phyloP scores from a whole-genome alignment of 345 rosid genomes.

The Linum lewisii region DNA sequence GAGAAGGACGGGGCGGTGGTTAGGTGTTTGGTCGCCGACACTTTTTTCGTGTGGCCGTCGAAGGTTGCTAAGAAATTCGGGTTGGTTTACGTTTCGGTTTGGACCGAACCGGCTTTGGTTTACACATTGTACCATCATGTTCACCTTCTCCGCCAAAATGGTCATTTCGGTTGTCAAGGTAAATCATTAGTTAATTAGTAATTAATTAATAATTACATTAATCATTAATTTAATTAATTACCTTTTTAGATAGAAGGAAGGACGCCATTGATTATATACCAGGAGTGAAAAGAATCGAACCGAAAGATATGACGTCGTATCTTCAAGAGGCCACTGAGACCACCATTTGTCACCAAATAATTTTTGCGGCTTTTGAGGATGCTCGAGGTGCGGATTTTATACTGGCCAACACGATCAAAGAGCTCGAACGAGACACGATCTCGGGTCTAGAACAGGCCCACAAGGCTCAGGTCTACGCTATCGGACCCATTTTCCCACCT shows the following conservation, averaged over 20 bases:
- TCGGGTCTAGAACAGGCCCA: constrained; percentile 30
- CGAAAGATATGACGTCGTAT: constrained; percentile 57
- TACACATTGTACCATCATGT: constrained; percentile 54
- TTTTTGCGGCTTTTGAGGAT: constrained; percentile 46
- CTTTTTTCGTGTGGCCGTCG: constrained; percentile 65
- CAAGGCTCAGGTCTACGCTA: constrained; percentile 38
- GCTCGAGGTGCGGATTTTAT: constrained; percentile 56
- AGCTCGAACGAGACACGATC: constrained; percentile 47
- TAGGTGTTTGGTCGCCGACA: constrained; percentile 56
- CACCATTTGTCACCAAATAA: constrained; percentile 45
- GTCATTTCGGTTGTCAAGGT: constrained; percentile 56
- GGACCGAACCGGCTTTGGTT: constrained; percentile 78
- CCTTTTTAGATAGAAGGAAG: constrained; percentile 37
- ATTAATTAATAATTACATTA: too few relatives aligned
- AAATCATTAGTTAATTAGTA: too few relatives aligned
- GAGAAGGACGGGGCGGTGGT: constrained; percentile 19
- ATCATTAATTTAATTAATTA: too few relatives aligned
- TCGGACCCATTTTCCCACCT: constrained; percentile 68
- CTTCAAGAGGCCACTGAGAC: constrained; percentile 54
- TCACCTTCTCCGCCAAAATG: constrained; percentile 54
- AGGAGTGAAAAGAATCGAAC: constrained; percentile 52
- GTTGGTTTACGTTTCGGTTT: constrained; percentile 55
- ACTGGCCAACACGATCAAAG: constrained; percentile 58
- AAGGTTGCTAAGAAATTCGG: constrained; percentile 49
- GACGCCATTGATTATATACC: constrained; percentile 29